phyloP scores from a whole-genome alignment of 805 yeast species.

The Saccharomycodes ludwigii region DNA sequence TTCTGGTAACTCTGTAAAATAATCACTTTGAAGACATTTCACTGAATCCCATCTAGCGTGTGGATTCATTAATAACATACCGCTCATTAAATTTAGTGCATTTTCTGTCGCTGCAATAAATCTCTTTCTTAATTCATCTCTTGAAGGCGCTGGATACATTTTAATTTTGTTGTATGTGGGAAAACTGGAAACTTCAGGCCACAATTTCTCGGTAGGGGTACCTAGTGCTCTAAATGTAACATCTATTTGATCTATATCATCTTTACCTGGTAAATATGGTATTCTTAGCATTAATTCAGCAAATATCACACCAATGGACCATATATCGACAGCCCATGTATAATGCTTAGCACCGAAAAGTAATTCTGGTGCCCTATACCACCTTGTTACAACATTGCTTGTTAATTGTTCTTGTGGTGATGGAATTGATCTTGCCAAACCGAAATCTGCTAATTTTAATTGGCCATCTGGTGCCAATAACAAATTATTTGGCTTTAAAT shows the following conservation, averaged over 20 bases:
- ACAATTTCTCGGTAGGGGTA: slow-evolving; percentile 80
- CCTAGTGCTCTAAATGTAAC: slow-evolving; percentile 94
- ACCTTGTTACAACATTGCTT: slow-evolving; percentile 90
- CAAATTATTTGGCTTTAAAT: slow-evolving; percentile 85
- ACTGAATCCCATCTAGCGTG: slow-evolving; percentile 54
- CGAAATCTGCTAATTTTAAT: slow-evolving; percentile 93
- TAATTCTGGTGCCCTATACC: slow-evolving; percentile 97
- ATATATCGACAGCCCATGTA: slow-evolving; percentile 78
- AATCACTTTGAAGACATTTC: slow-evolving; percentile 50
- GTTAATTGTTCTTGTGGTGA: slow-evolving; percentile 68
- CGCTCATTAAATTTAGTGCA: slow-evolving; percentile 64
- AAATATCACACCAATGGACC: slow-evolving; percentile 95
- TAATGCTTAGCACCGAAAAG: slow-evolving; percentile 82
- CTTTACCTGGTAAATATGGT: slow-evolving; percentile 89
- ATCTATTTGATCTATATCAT: slow-evolving; percentile 80
- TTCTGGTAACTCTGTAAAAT: slow-evolving; percentile 60
- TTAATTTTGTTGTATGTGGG: slow-evolving; percentile 65
- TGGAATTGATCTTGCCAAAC: slow-evolving; percentile 79
- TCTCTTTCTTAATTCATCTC: slow-evolving; percentile 66
- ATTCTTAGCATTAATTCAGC: slow-evolving; percentile 93
- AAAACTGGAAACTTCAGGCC: slow-evolving; percentile 81
- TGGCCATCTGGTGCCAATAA: slow-evolving; percentile 79
- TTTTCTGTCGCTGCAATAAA: slow-evolving; percentile 84
- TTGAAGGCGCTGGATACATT: slow-evolving; percentile 72
- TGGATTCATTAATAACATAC: slow-evolving; percentile 70